These are phyloP conservation scores for Stereum hirsutum DNA, from an alignment of 1,284 basidiomycete species.

Conservation along the genomic window DNA sequence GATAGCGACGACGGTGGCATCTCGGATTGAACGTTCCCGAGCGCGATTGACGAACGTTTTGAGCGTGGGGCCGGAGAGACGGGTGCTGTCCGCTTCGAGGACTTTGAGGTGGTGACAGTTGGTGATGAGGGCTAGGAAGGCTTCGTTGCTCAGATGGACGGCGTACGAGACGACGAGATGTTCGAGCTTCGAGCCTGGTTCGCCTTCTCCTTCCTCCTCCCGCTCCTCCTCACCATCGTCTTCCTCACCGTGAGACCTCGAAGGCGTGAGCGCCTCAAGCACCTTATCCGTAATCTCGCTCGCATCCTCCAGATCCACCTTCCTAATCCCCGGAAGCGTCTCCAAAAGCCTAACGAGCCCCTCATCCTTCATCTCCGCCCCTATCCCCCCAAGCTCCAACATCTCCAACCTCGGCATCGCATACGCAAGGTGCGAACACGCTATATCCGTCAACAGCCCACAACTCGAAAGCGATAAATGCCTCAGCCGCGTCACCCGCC, in stretches of 20 bases:
- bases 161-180: conserved; percentile 71
- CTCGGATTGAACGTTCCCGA: conserved; percentile 34
- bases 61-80: conserved; percentile 52
- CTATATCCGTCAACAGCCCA: conserved; percentile 61
- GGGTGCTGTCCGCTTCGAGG: conserved; percentile 76
- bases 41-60: conserved; percentile 57
- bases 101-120: conserved; percentile 52
- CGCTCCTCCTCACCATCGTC: conserved; percentile 8
- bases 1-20: conserved; percentile 56
- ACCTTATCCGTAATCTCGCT: conserved; percentile 67
- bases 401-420: conserved; percentile 70
- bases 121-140: conserved; percentile 54
- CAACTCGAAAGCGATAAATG: conserved; percentile 79
- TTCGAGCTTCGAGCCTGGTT: conserved; percentile 59
- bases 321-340: conserved; percentile 63
- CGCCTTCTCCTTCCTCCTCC: conserved; percentile 10
- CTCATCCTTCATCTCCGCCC: conserved; percentile 55
- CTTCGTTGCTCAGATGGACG: conserved; percentile 49
- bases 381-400: conserved; percentile 76
- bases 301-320: conserved; percentile 82
- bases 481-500: conserved; percentile 64
- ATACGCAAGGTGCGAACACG: conserved; percentile 64
- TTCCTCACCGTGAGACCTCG: conserved; percentile 7
- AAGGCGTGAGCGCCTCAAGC: conserved; percentile 57
- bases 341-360: conserved; percentile 66